Conservation (phyloP, 352 stramenopile species). For the Aphanomyces stellatus region DNA sequence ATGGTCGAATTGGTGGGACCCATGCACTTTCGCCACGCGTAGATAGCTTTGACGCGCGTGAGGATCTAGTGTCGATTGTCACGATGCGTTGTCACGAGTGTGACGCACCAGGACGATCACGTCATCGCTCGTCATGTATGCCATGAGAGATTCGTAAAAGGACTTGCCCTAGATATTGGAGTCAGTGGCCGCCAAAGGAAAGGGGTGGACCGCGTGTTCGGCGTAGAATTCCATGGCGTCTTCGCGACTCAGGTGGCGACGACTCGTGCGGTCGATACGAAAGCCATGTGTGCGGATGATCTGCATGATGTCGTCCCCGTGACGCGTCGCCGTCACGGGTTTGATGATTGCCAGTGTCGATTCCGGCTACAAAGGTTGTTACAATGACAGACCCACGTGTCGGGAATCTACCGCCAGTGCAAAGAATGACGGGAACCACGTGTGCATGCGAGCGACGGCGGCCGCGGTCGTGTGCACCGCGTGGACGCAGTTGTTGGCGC, state of each 20-base stretch:
- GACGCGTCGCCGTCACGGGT: slow-evolving; percentile 35
- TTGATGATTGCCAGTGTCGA: slow-evolving; percentile 57
- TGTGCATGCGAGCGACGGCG: neutral
- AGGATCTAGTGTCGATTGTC: slow-evolving; percentile 2
- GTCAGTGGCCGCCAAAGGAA: neutral
- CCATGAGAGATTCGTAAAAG: slow-evolving; percentile 47
- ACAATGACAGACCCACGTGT: neutral
- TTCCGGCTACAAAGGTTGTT: slow-evolving; percentile 19
- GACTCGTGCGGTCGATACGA: slow-evolving; percentile 31
- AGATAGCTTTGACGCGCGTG: slow-evolving; percentile 33
- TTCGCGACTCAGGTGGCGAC: slow-evolving; percentile 30
- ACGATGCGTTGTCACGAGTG: slow-evolving; percentile 1
- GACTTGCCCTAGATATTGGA: slow-evolving; percentile 27
- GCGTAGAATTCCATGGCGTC: slow-evolving; percentile 52
- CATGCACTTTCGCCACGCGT: slow-evolving; percentile 59
- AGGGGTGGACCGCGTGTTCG: slow-evolving; percentile 30
- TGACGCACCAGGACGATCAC: slow-evolving; percentile 36
- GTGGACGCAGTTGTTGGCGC: slow-evolving; percentile 7
- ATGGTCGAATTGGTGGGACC: slow-evolving; percentile 61
- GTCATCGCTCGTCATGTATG: slow-evolving; percentile 63
- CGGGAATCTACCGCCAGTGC: neutral
- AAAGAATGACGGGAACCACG: slow-evolving; percentile 10
- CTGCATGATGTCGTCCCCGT: slow-evolving; percentile 26
- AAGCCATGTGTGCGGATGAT: slow-evolving; percentile 44
- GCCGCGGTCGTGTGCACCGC: neutral